Base-by-base conservation (phyloP, 306 rosid species). In the Luffa aegyptiaca region DNA sequence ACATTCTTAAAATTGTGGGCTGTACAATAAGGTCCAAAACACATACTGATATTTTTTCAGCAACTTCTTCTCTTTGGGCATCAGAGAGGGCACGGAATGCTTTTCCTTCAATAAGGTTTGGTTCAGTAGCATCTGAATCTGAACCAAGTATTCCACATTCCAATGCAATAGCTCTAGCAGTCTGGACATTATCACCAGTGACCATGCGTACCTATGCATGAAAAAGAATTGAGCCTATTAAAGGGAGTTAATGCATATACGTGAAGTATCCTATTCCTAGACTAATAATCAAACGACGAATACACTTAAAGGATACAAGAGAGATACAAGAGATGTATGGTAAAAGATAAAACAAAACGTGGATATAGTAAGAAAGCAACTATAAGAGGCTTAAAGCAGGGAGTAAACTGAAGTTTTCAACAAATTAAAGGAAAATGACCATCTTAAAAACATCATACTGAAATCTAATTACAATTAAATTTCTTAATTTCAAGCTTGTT, bases 171-270 rank as follows among this genome's bases (percentile, higher is more conserved):
- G 98, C 97, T 88, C 81, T 91, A 14, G 98, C 98, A 81, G 98
- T 94, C 82, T 90, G 92, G 51, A 94, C 82, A 72, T 94, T 94
- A 83, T 94, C 98, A 52, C 98, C 98, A 1, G 98, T 94, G 79
- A 94, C 90, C 98, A 92, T 94, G 66, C 91, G 91, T 20, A 94
- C 97, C 98, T 95, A 14, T 33, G 18, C 65, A 48, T 37, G 49
- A 45, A 73, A 58, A 78, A 35, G 33, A 21, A 21, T 26, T 64
- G 36, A 13, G 41, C 37, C 14, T 48, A 26, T 31, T 5, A 49
- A 21, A 72, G 56, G 76, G 10, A 48, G 12, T 31, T 21, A 71
- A 20, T 12, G 10, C 31, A 48, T 26, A 45, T 26, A 49, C 8
- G 33, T 8, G 3, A 31, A 20, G 11, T 13, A 26, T 6, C 3